Base-by-base conservation (phyloP, 2,329 filamentous ascomycete species). In the Penicillium sp. region DNA sequence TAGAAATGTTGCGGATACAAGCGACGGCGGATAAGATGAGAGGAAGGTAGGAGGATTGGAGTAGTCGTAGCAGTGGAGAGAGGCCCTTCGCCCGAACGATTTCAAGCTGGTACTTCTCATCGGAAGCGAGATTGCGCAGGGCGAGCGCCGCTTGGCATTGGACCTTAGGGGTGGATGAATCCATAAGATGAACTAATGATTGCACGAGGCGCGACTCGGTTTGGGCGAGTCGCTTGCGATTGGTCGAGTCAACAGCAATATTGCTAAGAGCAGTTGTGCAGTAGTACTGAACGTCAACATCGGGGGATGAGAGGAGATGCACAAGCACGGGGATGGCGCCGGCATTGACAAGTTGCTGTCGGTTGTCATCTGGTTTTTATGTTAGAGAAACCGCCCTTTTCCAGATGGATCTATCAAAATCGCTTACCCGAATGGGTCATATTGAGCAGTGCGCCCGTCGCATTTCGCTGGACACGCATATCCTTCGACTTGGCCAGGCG, bases 241-340 rank as follows among this genome's bases (percentile, higher is more conserved):
- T 97, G 69, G 87, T 89, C 45, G 89, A 84, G 72, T 99, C 94
- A 53, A 99, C 94, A 7, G 94, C 94, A 67, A 99, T 99, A 75
- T 99, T 99, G 82, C 93, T 97, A 57, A 99, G 84, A 13, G 94
- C 94, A 5, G 94, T 99, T 19, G 94, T 99, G 79, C 94, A 99
- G 78, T 99, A 99, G 78, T 99, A 99, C 78, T 99, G 94, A 33
- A 99, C 94, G 72, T 99, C 94, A 65, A 97, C 92, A 70, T 99
- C 94, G 57, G 88, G 81, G 27, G 94, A 97, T 9, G 91, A 92
- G 45, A 99, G 87, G 25, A 99, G 86, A 71, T 97, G 92, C 40
- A 99, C 94, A 27, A 99, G 86, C 9, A 99, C 93, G 5, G 94
- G 94, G 64, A 99, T 97, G n/a, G 94, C 94, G 61, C 93, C 93